Evolutionary conservation across 2,329 filamentous ascomycete species (phyloP), one percentile per base, ranked within the genome.

Genomic region (Rutstroemia sp.): DNA sequence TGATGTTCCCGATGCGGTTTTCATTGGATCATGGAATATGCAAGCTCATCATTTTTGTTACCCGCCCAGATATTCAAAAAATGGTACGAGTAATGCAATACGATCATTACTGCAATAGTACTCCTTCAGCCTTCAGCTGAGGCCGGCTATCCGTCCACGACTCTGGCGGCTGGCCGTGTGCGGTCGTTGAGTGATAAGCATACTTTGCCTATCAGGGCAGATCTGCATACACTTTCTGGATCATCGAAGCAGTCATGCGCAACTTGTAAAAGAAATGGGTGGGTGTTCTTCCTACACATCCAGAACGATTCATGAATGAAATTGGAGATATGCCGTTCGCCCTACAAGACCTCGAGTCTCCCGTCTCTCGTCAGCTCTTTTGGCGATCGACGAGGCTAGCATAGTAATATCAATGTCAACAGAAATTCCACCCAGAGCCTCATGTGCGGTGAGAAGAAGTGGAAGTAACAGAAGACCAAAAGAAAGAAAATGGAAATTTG

Each of bases 201-300:
- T 19, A 46, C 25, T 25, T 49, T n/a, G 10, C 34, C 39, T 19
- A 49, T 53, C 16, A 30, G 47, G 16, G n/a, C 25, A 44, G 23
- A 44, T 55, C 25, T 51, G 48, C 53, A 51, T 42, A 46, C 50
- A 25, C 27, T 42, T 50, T 38, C 49, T 55, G 46, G 47, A 51
- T 55, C 53, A 50, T 44, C 53, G 39, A 39, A 47, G 42, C 37
- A 37, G 47, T 55, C 53, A 55, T 55, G 53, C 53, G 53, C 37
- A 37, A 42, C 34, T 23, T 34, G 23, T 34, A 44, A 39, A 37
- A 39, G 27, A 21, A 41, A 49, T 38, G 19, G 34, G 42, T 49
- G 52, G 23, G 23, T 23, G 23, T 54, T 45, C 39, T 37, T 21
- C 44, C 34, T 12, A 49, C 23, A 16, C 23, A 30, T 41, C 18